Conservation (phyloP, 2,329 filamentous ascomycete species). For the Aspergillus fischeri region DNA sequence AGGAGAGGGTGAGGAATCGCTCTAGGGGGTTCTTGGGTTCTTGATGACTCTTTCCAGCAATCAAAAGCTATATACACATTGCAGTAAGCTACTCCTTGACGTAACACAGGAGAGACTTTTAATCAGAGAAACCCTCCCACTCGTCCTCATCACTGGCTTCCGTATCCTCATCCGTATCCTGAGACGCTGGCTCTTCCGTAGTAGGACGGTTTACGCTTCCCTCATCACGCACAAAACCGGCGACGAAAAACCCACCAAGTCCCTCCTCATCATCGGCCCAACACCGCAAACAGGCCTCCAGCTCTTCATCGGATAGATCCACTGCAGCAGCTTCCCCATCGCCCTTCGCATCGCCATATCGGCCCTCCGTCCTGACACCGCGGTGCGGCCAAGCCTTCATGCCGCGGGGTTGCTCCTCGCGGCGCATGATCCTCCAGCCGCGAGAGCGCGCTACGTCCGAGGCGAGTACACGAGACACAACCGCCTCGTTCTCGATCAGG, state of each 20-base stretch:
- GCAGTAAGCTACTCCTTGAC: not conserved
- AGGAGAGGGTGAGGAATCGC: slow-evolving; percentile 63
- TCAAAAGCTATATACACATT: not conserved
- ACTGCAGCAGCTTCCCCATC: slow-evolving; percentile 5
- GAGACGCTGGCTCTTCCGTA: slow-evolving; percentile 9
- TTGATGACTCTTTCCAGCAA: not conserved
- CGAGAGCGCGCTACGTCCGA: slow-evolving; percentile 62
- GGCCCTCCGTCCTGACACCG: slow-evolving; percentile 48
- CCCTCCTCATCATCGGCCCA: slow-evolving; percentile 76
- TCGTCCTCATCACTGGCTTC: slow-evolving; percentile 35
- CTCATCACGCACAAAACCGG: slow-evolving; percentile 68
- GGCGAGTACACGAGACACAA: slow-evolving; percentile 67
- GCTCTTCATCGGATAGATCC: slow-evolving; percentile 45
- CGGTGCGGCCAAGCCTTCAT: slow-evolving; percentile 71
- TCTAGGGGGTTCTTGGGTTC: slow-evolving; percentile 58
- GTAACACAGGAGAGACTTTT: slow-evolving; percentile 2
- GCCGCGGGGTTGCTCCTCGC: slow-evolving; percentile 70
- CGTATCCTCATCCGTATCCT: slow-evolving; percentile 16
- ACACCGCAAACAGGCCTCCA: slow-evolving; percentile 74
- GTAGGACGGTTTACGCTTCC: slow-evolving; percentile 30
- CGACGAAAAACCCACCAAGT: slow-evolving; percentile 94
- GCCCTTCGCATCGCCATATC: slow-evolving; percentile 3
- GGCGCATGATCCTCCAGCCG: slow-evolving; percentile 73
- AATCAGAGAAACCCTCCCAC: slow-evolving; percentile 45
- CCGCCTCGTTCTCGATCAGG: slow-evolving; percentile 80